These are phyloP conservation scores for Dipodascus albidus DNA, from an alignment of 805 yeast genomes.

Conservation along the genomic window DNA sequence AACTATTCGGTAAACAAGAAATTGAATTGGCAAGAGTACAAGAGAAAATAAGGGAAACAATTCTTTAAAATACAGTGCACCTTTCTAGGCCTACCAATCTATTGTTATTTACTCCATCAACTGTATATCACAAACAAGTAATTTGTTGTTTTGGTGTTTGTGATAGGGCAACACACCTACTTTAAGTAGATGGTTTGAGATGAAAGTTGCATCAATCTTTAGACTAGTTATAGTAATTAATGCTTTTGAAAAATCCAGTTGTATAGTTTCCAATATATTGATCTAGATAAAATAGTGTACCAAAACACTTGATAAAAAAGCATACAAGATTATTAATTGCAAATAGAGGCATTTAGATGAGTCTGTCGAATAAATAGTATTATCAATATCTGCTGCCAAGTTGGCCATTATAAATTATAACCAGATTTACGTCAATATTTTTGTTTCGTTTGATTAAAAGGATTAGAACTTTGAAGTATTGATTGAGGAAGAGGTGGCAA, in stretches of 20 bases:
- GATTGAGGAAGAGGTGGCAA: slow-evolving; percentile 8
- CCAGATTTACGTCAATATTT: too few species aligned
- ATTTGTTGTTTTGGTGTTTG: background rate
- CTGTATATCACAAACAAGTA: background rate
- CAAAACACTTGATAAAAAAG: too few species aligned
- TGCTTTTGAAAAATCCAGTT: too few species aligned
- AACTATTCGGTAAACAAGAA: background rate
- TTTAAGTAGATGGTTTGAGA: background rate
- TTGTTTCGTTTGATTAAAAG: too few species aligned
- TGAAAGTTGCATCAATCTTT: background rate
- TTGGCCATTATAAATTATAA: too few species aligned
- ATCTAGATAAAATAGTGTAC: too few species aligned
- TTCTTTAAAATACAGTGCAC: background rate
- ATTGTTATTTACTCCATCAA: background rate
- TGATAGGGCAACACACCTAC: background rate
- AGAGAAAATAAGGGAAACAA: background rate
- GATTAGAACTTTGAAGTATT: background rate
- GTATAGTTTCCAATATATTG: too few species aligned
- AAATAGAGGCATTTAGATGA: too few species aligned
- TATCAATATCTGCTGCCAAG: too few species aligned
- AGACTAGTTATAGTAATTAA: background rate
- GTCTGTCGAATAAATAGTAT: too few species aligned
- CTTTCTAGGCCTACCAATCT: background rate
- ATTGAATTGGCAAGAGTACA: background rate
- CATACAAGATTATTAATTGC: too few species aligned